Conservation (phyloP, 2,329 filamentous ascomycete genomes). For the Neoarthrinium moseri region DNA sequence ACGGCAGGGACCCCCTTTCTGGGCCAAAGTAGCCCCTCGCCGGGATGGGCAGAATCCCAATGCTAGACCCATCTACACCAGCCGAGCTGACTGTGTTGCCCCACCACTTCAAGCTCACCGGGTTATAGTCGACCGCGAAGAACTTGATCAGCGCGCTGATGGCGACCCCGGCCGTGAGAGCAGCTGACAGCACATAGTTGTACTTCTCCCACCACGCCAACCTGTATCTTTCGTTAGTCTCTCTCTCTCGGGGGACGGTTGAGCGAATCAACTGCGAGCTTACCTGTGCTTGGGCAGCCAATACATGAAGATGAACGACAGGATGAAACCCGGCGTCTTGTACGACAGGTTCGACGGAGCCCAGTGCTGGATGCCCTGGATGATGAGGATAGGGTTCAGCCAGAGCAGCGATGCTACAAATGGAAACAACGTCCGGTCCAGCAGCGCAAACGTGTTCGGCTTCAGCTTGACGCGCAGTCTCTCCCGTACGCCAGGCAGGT, state of each 20-base stretch:
- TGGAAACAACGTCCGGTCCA: constrained; percentile 36
- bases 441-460: constrained; percentile 27
- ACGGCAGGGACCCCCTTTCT: constrained; percentile 2
- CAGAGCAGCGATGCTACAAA: constrained; percentile 37
- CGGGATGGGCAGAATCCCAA: constrained; percentile 7
- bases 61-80: constrained; percentile 7
- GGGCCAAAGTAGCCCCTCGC: constrained; percentile 9
- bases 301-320: constrained; percentile 42
- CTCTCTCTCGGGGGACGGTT: neutral
- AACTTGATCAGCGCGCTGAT: constrained; percentile 41
- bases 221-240: neutral
- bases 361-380: constrained; percentile 43
- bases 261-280: neutral
- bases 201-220: constrained; percentile 45
- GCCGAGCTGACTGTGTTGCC: constrained; percentile 29
- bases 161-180: constrained; percentile 40
- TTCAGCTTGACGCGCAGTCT: constrained; percentile 27
- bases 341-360: constrained; percentile 40
- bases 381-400: constrained; percentile 39
- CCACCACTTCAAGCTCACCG: constrained; percentile 40
- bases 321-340: constrained; percentile 40
- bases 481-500: constrained; percentile 32
- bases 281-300: constrained; percentile 32
- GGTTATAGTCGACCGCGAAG: constrained; percentile 39
- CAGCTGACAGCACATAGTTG: constrained; percentile 43